Base-by-base conservation (phyloP, 2,329 filamentous ascomycete genomes). In the Corniculantispora saksenae region DNA sequence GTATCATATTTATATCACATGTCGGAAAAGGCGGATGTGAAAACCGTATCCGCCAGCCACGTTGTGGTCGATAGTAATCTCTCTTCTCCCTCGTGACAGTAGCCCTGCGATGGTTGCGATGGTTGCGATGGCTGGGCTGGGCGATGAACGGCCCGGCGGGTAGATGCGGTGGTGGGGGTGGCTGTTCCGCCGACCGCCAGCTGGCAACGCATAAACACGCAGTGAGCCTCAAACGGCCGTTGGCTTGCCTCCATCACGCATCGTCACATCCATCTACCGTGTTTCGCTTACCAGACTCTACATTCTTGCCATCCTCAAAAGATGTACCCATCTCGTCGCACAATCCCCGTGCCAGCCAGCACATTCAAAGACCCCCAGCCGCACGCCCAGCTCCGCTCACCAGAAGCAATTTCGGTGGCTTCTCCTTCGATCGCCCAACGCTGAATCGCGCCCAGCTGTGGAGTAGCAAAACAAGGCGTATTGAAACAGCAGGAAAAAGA, bases 61-160 rank as follows among this genome's bases (percentile, higher is more conserved):
- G 19, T 27, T 27, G 25, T 8, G 1, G 48, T 35, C 35, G 21
- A 38, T 58, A 13, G 3, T 25, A 19, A 50, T 51, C 21, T 38
- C 45, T 38, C 45, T 38, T 40, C 13, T n/a, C 45, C 32, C 27
- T 60, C 21, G 13, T 50, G 43, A 38, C 12, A 10, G 38, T 13
- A 43, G 17, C 38, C 38, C 38, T 43, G 12, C 32, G 32, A 32
- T 32, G 32, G 32, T 5, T 32, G 32, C 23, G 21, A 21, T 17
- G 25, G 47, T 23, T 53, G 58, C 29, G 47, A 53, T n/a, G n/a
- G n/a, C n/a, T n/a, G n/a, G n/a, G n/a, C n/a, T n/a, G 58, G 43
- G 58, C 58, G 47, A 53, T 32, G 17, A 43, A 61, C 58, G 58
- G 58, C 32, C 58, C 58, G 58, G 43, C 58, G 58, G 58, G 47